A percentile compares a stretch with the other conserved stretches of the same genome.
These are phyloP conservation scores for Phialophora verrucosa DNA, from an alignment of 2,329 filamentous ascomycete species.

Conservation along the genomic window DNA sequence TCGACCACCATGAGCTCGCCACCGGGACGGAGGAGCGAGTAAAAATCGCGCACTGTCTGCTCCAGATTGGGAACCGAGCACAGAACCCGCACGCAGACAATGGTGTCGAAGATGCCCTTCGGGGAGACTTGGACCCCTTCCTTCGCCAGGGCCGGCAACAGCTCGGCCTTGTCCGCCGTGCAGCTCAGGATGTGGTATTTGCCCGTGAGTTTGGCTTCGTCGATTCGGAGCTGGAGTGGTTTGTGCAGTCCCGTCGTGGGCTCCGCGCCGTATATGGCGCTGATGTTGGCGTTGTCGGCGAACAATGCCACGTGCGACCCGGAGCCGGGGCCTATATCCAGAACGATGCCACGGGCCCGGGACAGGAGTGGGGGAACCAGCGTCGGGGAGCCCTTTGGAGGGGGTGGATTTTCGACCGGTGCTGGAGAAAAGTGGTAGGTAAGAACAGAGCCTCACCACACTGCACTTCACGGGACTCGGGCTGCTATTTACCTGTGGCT, in stretches of 20 bases:
- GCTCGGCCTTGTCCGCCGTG: conserved; percentile 53
- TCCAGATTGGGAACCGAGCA: conserved; percentile 60
- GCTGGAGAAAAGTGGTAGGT: conserved; percentile 21
- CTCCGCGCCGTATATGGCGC: conserved; percentile 60
- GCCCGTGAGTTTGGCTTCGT: conserved; percentile 43
- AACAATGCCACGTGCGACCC: conserved; percentile 59
- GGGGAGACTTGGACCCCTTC: conserved; percentile 46
- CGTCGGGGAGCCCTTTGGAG: conserved; percentile 44
- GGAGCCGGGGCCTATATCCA: conserved; percentile 60
- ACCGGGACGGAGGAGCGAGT: conserved; percentile 59
- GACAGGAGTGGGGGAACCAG: conserved; percentile 51
- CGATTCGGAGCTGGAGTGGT: conserved; percentile 44
- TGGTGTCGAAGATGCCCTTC: conserved; percentile 59
- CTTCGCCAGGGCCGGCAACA: conserved; percentile 53
- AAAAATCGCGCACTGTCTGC: conserved; percentile 54
- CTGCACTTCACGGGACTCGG: not conserved
- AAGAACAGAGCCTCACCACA: not conserved
- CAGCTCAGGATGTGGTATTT: conserved; percentile 59
- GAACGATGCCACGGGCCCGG: conserved; percentile 50
- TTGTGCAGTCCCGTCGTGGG: conserved; percentile 57
- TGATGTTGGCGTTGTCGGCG: conserved; percentile 48
- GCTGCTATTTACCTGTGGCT: conserved; percentile 45
- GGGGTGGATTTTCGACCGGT: conserved; percentile 31
- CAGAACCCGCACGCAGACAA: conserved; percentile 60
- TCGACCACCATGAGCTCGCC: conserved; percentile 62